Evolutionary conservation across 345 rosid genomes (phyloP).

Genomic region (Brassica rapa): DNA sequence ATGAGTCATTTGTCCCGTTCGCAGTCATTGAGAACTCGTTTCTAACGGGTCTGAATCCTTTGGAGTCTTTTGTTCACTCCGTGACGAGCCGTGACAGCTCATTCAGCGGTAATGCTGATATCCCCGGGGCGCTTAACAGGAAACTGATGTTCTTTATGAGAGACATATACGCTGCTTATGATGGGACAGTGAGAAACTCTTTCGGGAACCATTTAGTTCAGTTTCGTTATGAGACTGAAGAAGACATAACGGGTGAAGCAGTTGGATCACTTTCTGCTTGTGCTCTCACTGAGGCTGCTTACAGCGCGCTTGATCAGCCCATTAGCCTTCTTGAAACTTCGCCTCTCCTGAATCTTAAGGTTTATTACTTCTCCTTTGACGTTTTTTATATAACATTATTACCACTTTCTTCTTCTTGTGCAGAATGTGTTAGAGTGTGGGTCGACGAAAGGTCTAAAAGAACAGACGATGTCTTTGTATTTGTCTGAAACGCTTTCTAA

Average conservation of each 20-base stretch:
- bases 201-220: slow-evolving; percentile 82
- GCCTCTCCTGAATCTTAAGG: slow-evolving; percentile 41
- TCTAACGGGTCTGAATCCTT: slow-evolving; percentile 72
- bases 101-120: slow-evolving; percentile 92
- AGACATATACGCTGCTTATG: slow-evolving; percentile 69
- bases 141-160: slow-evolving; percentile 89
- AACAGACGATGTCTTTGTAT: slow-evolving; percentile 66
- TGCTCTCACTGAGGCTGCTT: slow-evolving; percentile 91
- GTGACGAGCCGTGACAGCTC: slow-evolving; percentile 81
- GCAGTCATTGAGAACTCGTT: slow-evolving; percentile 78
- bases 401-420: not conserved
- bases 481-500: slow-evolving; percentile 72
- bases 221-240: slow-evolving; percentile 57
- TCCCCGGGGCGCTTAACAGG: slow-evolving; percentile 84
- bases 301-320: slow-evolving; percentile 94
- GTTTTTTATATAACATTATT: not conserved
- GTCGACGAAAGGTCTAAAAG: slow-evolving; percentile 53
- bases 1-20: slow-evolving; percentile 61
- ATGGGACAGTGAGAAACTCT: slow-evolving; percentile 83
- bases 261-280: slow-evolving; percentile 85
- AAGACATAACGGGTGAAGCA: slow-evolving; percentile 62
- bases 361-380: slow-evolving; percentile 28
- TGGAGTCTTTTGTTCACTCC: slow-evolving; percentile 84
- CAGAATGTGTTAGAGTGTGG: slow-evolving; percentile 93
- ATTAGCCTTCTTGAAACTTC: slow-evolving; percentile 67